Evolutionary conservation across 2,329 filamentous ascomycete genomes (phyloP), one percentile per base, ranked within the genome.

Genomic region (Cladosporium sp.): DNA sequence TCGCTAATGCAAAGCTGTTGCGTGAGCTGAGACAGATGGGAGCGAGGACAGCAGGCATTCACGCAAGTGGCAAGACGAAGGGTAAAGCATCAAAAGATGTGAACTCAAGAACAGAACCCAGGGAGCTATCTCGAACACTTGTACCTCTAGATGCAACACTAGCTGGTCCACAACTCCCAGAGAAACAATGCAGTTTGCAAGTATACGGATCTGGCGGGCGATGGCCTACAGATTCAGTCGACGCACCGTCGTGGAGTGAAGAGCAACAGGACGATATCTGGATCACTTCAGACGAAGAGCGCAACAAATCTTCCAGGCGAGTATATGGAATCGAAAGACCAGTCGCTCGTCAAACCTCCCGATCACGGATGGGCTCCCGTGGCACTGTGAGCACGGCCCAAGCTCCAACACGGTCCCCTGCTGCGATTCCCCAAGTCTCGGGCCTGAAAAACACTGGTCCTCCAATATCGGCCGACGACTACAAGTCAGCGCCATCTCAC

Each of bases 251-350:
- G 2, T 55, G 55, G 28, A 58, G 28, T 26, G 62, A 69, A 18
- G 68, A 69, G 11, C 35, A 58, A 26, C 67, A 72, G 35, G 66
- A 70, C 28, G 73, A 75, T 35, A 74, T 73, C 23, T 77, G 75
- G 75, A 68, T 76, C 26, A 77, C 75, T 0, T 72, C 72, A 1
- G 72, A 75, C 1, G 58, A 66, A 31, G 66, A 70, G 14, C 21
- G 46, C 7, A 65, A 57, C 26, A 55, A 53, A n/a, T 60, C 37
- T 23, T 56, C 33, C 2, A 62, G 61, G 23, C 63, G 53, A 49
- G 56, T 64, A 44, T 59, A 62, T 28, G 52, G 49, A 16, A 52
- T 18, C 57, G 57, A 59, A 16, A 67, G 70, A 40, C 67, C 70
- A 21, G 66, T 68, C 14, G 69, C 65, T 23, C 67, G 70, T n/a